A percentile compares a stretch with the other conserved stretches of the same genome.
Evolutionary conservation across 2,329 filamentous ascomycete genomes (phyloP).

Genomic region (Blumeria graminis): DNA sequence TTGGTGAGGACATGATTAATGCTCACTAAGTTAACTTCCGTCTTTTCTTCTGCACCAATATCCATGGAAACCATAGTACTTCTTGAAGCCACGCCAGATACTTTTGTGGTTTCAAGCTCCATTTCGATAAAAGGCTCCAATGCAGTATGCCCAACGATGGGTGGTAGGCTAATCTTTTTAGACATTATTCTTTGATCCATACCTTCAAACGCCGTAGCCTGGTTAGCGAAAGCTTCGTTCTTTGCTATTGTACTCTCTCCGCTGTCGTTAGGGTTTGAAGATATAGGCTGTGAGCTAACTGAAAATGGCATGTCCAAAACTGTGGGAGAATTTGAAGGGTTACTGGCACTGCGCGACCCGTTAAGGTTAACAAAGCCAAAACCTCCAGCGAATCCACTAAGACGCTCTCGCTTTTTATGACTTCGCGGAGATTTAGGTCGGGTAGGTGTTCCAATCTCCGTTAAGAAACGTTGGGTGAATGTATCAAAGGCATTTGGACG

Average conservation of each 20-base stretch:
- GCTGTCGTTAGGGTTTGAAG: background rate
- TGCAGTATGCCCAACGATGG: conserved; percentile 5
- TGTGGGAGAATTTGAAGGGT: conserved; percentile 10
- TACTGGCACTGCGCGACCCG: conserved; percentile 5
- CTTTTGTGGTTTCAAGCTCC: background rate
- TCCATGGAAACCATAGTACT: too few species aligned
- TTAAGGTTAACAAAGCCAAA: conserved; percentile 9
- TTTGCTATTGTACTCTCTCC: background rate
- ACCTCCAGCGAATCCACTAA: conserved; percentile 4
- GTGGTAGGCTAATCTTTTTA: conserved; percentile 22
- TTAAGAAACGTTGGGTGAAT: conserved; percentile 36
- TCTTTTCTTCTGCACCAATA: background rate
- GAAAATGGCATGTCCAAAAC: conserved; percentile 7
- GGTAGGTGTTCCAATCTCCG: conserved; percentile 20
- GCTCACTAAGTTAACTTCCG: conserved; percentile 23
- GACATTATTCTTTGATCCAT: conserved; percentile 37
- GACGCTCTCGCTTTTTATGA: conserved; percentile 10
- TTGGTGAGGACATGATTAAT: conserved; percentile 64
- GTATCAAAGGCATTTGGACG: conserved; percentile 32
- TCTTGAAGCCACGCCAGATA: background rate
- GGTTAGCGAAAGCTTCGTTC: conserved; percentile 17
- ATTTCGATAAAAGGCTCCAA: background rate
- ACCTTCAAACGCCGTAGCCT: conserved; percentile 35
- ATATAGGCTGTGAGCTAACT: conserved; percentile 11
- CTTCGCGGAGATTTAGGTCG: conserved; percentile 14